phyloP scores from a whole-genome alignment of 106 monocot genomes.

The Dioscorea dumetorum region DNA sequence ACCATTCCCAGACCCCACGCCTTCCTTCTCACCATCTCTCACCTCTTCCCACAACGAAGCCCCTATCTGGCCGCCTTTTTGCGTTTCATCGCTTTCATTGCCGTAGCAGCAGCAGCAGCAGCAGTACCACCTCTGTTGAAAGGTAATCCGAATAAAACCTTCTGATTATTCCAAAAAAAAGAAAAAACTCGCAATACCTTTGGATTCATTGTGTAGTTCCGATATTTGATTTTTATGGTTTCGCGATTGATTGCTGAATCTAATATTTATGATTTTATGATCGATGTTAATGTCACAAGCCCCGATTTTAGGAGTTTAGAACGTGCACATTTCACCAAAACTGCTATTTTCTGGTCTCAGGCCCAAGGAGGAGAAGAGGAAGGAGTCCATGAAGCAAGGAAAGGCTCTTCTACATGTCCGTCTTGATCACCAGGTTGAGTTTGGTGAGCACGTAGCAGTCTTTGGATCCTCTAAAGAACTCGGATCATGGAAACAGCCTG shows the following conservation, averaged over 20 bases:
- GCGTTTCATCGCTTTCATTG: not conserved
- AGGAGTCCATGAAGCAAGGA: conserved; percentile 3
- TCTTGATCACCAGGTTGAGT: conserved; percentile 77
- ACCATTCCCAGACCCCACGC: not conserved
- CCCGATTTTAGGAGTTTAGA: not conserved
- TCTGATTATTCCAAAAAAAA: not conserved
- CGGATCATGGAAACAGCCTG: conserved; percentile 61
- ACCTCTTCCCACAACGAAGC: not conserved
- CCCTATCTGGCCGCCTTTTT: not conserved
- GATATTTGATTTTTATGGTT: too few relatives aligned
- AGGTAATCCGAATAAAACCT: conserved; percentile 7
- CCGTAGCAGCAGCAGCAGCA: conserved; percentile 8
- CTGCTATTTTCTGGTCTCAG: not conserved
- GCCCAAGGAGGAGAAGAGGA: conserved; percentile 15
- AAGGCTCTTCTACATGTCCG: conserved; percentile 32
- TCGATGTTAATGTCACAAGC: too few relatives aligned
- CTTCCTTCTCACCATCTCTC: not conserved
- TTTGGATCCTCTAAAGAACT: conserved; percentile 64
- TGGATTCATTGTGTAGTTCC: too few relatives aligned
- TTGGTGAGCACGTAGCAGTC: conserved; percentile 67
- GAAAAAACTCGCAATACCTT: too few relatives aligned
- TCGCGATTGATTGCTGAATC: too few relatives aligned
- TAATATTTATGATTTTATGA: too few relatives aligned
- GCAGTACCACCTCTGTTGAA: conserved; percentile 13
- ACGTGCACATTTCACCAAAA: not conserved